Base-by-base conservation (phyloP, 2,329 filamentous ascomycete species). In the Hypocreales sp. region DNA sequence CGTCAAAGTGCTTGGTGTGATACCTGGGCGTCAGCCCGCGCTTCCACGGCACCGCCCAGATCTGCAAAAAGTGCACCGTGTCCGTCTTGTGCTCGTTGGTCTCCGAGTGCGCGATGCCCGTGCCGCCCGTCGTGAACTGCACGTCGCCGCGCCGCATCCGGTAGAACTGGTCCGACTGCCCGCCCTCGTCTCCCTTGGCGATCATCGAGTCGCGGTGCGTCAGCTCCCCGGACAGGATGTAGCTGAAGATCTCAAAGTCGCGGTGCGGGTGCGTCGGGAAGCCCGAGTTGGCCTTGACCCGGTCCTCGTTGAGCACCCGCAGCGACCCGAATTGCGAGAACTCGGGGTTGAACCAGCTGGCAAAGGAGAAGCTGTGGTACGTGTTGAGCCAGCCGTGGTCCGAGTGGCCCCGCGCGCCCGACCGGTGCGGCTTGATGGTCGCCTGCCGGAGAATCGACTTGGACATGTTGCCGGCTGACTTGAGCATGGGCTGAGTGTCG, bases 111-210 rank as follows among this genome's bases (percentile, higher is more conserved):
- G 81, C 70, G 41, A 92, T 70, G 41, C 73, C 73, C 5, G 72
- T 83, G 29, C 83, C 83, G n/a, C 80, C 83, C 10, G 77, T 84
- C 8, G 83, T 92, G 52, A 92, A 92, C 45, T 92, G 83, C 24
- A 92, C 79, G 48, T 92, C 82, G 9, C 82, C 81, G 20, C 81
- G 64, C 42, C 68, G 67, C 61, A 92, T 76, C 19, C 70, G 61
- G 44, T 62, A 80, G 45, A 79, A 81, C 39, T 70, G 60, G 46
- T 79, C 71, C 23, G 65, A 64, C 35, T 60, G 54, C 11, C 48
- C 61, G 14, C 63, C 69, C 44, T 78, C 73, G 13, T 59, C 53
- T 24, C 71, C 72, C 53, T 75, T 81, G 50, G 70, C 69, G 40
- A 81, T 68, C 75, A 92, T 86, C 34, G 71, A 79, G 55, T 92